Percentiles rank a stretch among this genome's conserved stretches.
Evolutionary conservation across 2,329 filamentous ascomycete genomes (phyloP).

Genomic region (Aureobasidium sp.): DNA sequence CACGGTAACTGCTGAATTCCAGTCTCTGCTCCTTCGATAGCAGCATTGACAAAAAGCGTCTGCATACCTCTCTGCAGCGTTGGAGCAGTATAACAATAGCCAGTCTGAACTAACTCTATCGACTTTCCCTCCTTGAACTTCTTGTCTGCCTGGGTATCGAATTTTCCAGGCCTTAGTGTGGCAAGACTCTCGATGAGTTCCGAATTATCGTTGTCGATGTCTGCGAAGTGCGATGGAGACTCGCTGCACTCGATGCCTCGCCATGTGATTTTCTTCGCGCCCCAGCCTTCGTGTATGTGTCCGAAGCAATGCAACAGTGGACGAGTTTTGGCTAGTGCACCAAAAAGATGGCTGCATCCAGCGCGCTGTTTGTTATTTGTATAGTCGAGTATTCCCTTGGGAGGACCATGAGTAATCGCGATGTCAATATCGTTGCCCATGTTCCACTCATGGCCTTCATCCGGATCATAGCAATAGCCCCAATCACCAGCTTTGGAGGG

Average conservation of each 20-base stretch:
- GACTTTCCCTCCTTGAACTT: neutral
- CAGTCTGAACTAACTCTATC: neutral
- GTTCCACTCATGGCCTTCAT: slow-evolving; percentile 26
- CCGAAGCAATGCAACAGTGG: slow-evolving; percentile 52
- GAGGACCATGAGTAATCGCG: slow-evolving; percentile 36
- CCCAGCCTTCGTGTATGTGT: slow-evolving; percentile 56
- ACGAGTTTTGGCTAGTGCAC: slow-evolving; percentile 37
- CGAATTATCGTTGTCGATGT: neutral
- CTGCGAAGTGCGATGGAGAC: neutral
- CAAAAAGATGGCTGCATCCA: slow-evolving; percentile 42
- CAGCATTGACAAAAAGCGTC: slow-evolving; percentile 53
- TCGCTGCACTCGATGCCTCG: slow-evolving; percentile 20
- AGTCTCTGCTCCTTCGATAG: slow-evolving; percentile 47
- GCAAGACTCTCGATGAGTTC: neutral
- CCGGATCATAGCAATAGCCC: slow-evolving; percentile 42
- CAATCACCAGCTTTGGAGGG: slow-evolving; percentile 47
- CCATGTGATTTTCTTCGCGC: slow-evolving; percentile 50
- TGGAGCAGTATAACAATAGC: neutral
- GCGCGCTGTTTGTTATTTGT: slow-evolving; percentile 22
- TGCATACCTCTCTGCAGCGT: slow-evolving; percentile 40
- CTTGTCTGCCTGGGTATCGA: neutral
- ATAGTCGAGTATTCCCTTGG: slow-evolving; percentile 26
- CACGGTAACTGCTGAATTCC: slow-evolving; percentile 46
- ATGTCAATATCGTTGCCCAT: slow-evolving; percentile 30
- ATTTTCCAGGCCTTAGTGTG: neutral